phyloP scores from a whole-genome alignment of 805 yeast species.

The Sugiyamaella smithiae region DNA sequence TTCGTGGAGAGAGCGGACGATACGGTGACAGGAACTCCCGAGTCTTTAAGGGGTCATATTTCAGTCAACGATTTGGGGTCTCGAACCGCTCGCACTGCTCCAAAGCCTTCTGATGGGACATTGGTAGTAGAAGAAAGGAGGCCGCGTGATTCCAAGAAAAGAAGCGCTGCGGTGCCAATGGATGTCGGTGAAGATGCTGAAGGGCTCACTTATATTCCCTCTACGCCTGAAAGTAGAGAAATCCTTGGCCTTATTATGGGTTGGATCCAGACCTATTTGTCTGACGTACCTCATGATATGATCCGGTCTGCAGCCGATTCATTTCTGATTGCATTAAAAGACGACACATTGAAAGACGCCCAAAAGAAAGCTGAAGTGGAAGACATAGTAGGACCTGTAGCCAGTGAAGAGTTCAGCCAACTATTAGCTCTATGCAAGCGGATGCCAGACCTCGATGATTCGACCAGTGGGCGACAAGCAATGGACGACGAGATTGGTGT shows the following conservation, averaged over 20 bases:
- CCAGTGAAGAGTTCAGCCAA: conserved; percentile 46
- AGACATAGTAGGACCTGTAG: conserved; percentile 45
- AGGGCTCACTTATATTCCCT: conserved; percentile 60
- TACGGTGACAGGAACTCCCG: conserved; percentile 61
- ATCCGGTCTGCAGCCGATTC: conserved; percentile 65
- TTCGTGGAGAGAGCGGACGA: conserved; percentile 45
- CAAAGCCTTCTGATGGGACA: conserved; percentile 3
- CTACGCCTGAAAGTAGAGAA: conserved; percentile 48
- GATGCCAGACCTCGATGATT: conserved; percentile 49
- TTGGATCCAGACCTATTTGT: conserved; percentile 55
- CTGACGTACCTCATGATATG: conserved; percentile 75
- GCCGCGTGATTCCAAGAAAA: conserved; percentile 7
- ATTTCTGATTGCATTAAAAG: conserved; percentile 52
- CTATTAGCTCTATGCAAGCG: conserved; percentile 43
- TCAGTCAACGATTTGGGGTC: conserved; percentile 69
- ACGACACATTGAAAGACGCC: conserved; percentile 42
- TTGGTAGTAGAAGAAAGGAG: conserved; percentile 7
- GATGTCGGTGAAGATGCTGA: conserved; percentile 37
- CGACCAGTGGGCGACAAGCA: conserved; percentile 23
- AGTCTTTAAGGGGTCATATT: conserved; percentile 69
- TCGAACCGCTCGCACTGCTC: conserved; percentile 30
- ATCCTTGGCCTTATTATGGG: conserved; percentile 56
- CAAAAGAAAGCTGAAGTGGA: conserved; percentile 51
- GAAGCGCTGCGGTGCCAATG: conserved; percentile 1
- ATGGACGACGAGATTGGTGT: conserved; percentile 43